phyloP scores from a whole-genome alignment of 352 stramenopile species.

The Phytophthora melonis region DNA sequence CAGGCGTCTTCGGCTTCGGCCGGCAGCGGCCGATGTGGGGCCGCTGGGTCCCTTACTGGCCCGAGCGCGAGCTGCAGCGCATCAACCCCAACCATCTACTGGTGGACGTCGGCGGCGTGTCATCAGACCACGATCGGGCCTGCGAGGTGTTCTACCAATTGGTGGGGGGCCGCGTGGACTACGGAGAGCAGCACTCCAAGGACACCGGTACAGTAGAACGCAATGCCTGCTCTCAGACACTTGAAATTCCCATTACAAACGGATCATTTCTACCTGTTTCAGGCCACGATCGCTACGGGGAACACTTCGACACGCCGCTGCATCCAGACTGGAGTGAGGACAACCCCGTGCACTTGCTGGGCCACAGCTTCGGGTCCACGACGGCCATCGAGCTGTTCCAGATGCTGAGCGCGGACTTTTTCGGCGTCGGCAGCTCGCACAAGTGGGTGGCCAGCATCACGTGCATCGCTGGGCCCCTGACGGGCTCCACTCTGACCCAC shows the following conservation, averaged over 20 bases:
- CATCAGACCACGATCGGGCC: constrained; percentile 75
- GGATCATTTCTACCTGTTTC: not conserved
- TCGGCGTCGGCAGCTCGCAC: constrained; percentile 57
- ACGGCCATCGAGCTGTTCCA: constrained; percentile 81
- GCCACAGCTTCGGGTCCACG: constrained; percentile 70
- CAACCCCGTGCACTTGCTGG: constrained; percentile 67
- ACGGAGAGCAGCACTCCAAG: constrained; percentile 56
- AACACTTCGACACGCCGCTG: constrained; percentile 40
- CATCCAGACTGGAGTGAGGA: constrained; percentile 56
- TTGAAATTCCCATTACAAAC: no score
- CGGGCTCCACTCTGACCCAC: constrained; percentile 62
- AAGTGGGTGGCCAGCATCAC: constrained; percentile 70
- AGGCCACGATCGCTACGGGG: constrained; percentile 59
- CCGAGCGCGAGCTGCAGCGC: constrained; percentile 49
- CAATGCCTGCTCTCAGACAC: no score
- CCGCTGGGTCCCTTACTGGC: constrained; percentile 63
- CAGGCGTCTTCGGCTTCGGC: constrained; percentile 72
- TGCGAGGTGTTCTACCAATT: constrained; percentile 79
- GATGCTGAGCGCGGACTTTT: constrained; percentile 64
- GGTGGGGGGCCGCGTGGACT: constrained; percentile 65
- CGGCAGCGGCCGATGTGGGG: constrained; percentile 55
- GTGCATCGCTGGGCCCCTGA: constrained; percentile 66
- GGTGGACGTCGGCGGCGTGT: constrained; percentile 64
- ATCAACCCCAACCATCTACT: constrained; percentile 69
- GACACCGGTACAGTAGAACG: constrained; percentile 18